phyloP scores from a whole-genome alignment of 768 basidiomycete genomes.

The Lentinula sp. region DNA sequence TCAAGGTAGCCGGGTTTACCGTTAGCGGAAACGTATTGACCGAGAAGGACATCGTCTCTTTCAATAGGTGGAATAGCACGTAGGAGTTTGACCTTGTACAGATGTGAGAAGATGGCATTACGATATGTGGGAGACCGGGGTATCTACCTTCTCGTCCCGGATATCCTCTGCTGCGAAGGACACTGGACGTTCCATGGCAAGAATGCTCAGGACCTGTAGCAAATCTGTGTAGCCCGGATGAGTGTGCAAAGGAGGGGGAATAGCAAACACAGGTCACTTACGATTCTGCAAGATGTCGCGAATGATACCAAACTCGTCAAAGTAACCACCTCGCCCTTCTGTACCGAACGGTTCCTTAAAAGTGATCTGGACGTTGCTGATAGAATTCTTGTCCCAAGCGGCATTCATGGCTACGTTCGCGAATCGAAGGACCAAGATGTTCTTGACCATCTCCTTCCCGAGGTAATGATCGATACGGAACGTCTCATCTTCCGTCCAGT shows the following conservation, averaged over 20 bases:
- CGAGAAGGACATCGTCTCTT: constrained; percentile 75
- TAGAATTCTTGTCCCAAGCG: constrained; percentile 92
- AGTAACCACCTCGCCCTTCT: constrained; percentile 99
- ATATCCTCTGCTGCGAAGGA: constrained; percentile 97
- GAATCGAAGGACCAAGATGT: constrained; percentile 91
- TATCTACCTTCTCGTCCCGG: constrained; percentile 91
- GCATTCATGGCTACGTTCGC: constrained; percentile 88
- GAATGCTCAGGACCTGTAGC: constrained; percentile 87
- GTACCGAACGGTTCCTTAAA: constrained; percentile 99
- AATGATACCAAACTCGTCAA: constrained; percentile 99
- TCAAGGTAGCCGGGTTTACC: constrained; percentile 99
- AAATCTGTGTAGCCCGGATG: constrained; percentile 45
- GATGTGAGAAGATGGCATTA: constrained; percentile 10
- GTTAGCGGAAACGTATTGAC: constrained; percentile 85
- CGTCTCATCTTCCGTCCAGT: constrained; percentile 96
- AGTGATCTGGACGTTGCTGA: constrained; percentile 96
- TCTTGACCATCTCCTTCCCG: constrained; percentile 99
- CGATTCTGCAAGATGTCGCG: constrained; percentile 97
- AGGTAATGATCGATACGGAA: constrained; percentile 99
- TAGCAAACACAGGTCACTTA: constrained; percentile 36
- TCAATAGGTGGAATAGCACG: constrained; percentile 84
- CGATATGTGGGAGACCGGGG: constrained; percentile 6
- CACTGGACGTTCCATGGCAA: constrained; percentile 98
- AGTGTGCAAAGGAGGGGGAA: neutral
- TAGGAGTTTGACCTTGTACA: constrained; percentile 85